Evolutionary conservation across 1,139 yeast species (phyloP).

Genomic region (Geotrichum candidum): DNA sequence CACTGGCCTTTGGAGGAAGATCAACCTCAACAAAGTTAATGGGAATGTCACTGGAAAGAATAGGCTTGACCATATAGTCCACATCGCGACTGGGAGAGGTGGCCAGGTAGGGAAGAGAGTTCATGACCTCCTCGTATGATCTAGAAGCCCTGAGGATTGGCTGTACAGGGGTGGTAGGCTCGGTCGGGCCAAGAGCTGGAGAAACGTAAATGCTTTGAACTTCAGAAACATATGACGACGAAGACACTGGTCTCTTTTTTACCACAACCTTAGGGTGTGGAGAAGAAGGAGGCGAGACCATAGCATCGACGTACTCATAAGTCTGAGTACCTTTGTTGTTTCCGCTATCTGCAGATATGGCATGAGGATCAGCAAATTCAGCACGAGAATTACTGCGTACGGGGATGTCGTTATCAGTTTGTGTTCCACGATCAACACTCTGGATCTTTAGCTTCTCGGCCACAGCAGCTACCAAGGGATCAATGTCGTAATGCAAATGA

Average conservation of each 20-base stretch:
- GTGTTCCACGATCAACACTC: conserved; percentile 20
- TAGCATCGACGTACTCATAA: conserved; percentile 9
- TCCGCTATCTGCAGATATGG: conserved; percentile 17
- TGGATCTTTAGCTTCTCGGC: conserved; percentile 17
- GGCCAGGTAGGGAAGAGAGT: conserved; percentile 17
- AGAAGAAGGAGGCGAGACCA: not conserved
- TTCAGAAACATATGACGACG: not conserved
- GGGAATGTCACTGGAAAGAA: conserved; percentile 6
- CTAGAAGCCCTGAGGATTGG: not conserved
- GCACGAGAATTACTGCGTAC: conserved; percentile 18
- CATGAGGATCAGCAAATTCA: conserved; percentile 7
- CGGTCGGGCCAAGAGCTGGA: conserved; percentile 9
- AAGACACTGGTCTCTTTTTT: not conserved
- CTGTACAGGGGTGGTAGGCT: not conserved
- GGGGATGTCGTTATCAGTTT: conserved; percentile 20
- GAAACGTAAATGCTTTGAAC: conserved; percentile 15
- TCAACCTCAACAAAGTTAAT: conserved; percentile 1
- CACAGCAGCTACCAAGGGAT: conserved; percentile 22
- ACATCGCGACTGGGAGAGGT: not conserved
- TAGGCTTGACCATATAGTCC: conserved; percentile 13
- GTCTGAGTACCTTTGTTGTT: conserved; percentile 18
- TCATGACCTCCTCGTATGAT: conserved; percentile 17
- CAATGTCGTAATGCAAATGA: conserved; percentile 18
- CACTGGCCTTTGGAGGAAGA: not conserved
- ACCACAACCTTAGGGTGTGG: not conserved